Base-by-base conservation (phyloP, 768 basidiomycete species). In the Leccinum truebloodii region DNA sequence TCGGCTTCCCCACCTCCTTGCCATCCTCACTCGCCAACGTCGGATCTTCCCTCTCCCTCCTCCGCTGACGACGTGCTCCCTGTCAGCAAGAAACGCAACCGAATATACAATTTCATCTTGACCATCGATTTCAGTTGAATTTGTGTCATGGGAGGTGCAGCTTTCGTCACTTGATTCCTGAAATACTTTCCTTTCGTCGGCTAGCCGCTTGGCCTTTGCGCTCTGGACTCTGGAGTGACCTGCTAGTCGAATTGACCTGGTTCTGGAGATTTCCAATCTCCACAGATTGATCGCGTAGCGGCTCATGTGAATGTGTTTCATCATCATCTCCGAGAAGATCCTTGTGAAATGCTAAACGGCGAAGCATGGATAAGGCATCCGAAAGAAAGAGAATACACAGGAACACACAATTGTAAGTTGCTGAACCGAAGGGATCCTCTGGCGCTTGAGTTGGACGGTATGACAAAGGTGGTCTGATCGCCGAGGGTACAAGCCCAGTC, bases 241-340 rank as follows among this genome's bases (percentile, higher is more conserved):
- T 84, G 56, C 83, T 87, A 5, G 94, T 96, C 13, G 90, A 92
- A 65, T 83, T 81, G 51, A 97, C 78, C 65, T 95, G 91, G 67
- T 94, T 95, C 73, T 88, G 88, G 22, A 86, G 75, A 69, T 97
- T 95, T 7, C 92, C 94, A 57, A 98, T 89, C 69, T 95, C 91
- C 4, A 86, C 90, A 30, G 90, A 92, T 60, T 84, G 83, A 65
- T 94, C 88, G 4, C 88, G 85, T 6, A 88, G 69, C 39, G 83
- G 79, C 54, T 84, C 78, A 16, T 86, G 78, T 0, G 79, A 57
- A 6, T 80, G 74, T 2, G 73, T 71, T 26, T 78, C 75, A 8
- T 85, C 82, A 35, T 94, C 92, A 65, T 92, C 91, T 28, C 85
- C 87, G 26, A 95, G 78, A 57, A 94, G 80, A 73, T 92, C 86